phyloP scores from a whole-genome alignment of 2,329 filamentous ascomycete genomes.

The Colletotrichum ledebouriae region DNA sequence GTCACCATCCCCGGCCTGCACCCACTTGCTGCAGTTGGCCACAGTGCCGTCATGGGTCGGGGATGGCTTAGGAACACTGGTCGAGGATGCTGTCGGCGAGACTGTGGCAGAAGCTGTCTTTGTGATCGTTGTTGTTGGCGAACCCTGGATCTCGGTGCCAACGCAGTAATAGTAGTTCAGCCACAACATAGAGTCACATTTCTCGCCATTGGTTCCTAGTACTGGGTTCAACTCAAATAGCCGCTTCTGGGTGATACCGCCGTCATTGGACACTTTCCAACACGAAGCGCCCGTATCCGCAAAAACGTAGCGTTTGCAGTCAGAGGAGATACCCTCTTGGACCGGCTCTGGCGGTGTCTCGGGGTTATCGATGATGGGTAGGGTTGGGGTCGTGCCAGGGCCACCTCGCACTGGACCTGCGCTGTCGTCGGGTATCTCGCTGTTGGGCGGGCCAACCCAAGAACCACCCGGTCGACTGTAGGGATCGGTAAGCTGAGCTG shows the following conservation, averaged over 20 bases:
- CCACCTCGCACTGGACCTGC: not conserved
- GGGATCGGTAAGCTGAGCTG: no score
- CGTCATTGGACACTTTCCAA: conserved; percentile 5
- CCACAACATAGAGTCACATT: conserved; percentile 46
- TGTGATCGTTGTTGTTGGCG: not conserved
- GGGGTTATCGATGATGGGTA: not conserved
- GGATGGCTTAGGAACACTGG: not conserved
- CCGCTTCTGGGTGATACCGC: conserved; percentile 6
- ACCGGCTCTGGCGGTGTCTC: not conserved
- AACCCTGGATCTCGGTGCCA: conserved; percentile 1
- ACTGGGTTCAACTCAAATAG: conserved; percentile 42
- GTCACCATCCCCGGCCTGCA: not conserved
- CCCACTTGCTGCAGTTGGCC: not conserved
- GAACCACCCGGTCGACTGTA: not conserved
- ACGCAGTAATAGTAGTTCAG: conserved; percentile 46
- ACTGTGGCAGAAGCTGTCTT: not conserved
- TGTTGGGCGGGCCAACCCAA: not conserved
- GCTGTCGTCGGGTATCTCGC: not conserved
- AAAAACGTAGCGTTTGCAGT: not conserved
- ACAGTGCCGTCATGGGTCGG: not conserved
- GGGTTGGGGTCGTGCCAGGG: not conserved
- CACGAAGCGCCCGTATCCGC: conserved; percentile 8
- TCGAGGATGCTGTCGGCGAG: not conserved
- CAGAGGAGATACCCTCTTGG: not conserved
- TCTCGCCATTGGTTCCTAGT: conserved; percentile 43